Evolutionary conservation across 2,329 filamentous ascomycete genomes (phyloP).

Genomic region (Alternaria triticina): DNA sequence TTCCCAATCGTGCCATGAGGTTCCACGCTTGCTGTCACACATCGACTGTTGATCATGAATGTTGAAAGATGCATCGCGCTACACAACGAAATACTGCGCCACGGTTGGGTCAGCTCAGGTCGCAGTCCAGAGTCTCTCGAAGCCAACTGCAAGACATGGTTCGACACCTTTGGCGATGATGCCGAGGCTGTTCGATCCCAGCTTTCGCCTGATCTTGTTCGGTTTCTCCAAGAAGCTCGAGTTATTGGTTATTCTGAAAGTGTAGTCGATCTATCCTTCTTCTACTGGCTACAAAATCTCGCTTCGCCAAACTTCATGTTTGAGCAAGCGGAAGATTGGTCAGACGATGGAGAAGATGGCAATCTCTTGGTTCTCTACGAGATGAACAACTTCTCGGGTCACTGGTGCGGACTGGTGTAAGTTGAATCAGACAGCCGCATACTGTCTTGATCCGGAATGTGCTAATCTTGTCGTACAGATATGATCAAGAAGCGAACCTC

Average conservation of each 20-base stretch:
- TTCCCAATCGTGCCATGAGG: background rate
- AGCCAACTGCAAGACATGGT: background rate
- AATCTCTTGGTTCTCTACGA: slow-evolving; percentile 3
- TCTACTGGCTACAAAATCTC: slow-evolving; percentile 5
- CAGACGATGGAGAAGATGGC: background rate
- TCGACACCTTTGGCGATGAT: background rate
- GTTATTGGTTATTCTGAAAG: background rate
- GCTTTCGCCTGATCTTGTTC: background rate
- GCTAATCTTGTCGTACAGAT: slow-evolving; percentile 2
- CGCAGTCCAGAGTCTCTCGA: background rate
- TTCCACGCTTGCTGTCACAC: background rate
- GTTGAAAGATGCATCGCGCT: background rate
- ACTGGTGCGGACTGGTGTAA: background rate
- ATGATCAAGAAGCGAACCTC: slow-evolving; percentile 14
- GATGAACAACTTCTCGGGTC: background rate
- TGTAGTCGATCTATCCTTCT: background rate
- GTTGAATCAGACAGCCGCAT: background rate
- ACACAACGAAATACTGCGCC: background rate
- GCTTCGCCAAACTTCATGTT: background rate
- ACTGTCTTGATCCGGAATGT: background rate
- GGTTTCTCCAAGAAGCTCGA: background rate
- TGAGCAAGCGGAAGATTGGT: background rate
- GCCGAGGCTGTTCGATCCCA: background rate
- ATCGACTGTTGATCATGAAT: background rate
- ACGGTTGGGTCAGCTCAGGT: background rate